Base-by-base conservation (phyloP, 2,329 filamentous ascomycete species). In the Fusarium ambrosium region DNA sequence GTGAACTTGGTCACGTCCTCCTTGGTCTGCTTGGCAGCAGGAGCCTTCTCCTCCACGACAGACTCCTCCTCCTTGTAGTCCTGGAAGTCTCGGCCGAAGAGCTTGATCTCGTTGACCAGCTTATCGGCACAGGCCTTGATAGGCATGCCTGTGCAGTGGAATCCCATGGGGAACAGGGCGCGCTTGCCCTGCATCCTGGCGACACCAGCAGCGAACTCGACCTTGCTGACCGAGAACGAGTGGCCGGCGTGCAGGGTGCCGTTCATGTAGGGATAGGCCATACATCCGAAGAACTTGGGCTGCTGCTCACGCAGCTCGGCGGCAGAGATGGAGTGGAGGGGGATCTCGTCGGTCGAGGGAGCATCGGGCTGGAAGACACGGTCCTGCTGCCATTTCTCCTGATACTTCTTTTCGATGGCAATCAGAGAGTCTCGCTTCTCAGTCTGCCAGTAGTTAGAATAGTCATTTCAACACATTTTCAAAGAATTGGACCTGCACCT, bases 111-210 rank as follows among this genome's bases (percentile, higher is more conserved):
- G 72, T 94, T 92, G 69, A 93, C 91, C 55, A 99, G 90, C 88
- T 98, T 98, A 87, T 99, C 96, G 64, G 97, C 95, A 80, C 94
- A 97, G 7, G 97, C 95, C 85, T 98, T 98, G 87, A 99, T 99
- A 55, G 95, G 95, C 93, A 99, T 97, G 79, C 97, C 97, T 0
- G 96, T 98, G 85, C 84, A 85, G 87, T 99, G 97, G 87, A 95
- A 99, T 36, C 96, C 97, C 80, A 97, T 92, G 67, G 97, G 97
- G 82, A 97, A 98, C 63, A 98, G 87, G 67, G 92, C 89, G 63
- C 93, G 89, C 87, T 96, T 96, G 80, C 97, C 97, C 82, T 95
- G 91, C 94, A 98, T 97, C 66, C 96, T 90, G 56, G 93, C 92
- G 81, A 95, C 95, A 51, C 96, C 95, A 27, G 93, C 91, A 68